These are phyloP conservation scores for Saccharomyces hybrid DNA, from an alignment of 1,139 yeast species.

Conservation along the genomic window DNA sequence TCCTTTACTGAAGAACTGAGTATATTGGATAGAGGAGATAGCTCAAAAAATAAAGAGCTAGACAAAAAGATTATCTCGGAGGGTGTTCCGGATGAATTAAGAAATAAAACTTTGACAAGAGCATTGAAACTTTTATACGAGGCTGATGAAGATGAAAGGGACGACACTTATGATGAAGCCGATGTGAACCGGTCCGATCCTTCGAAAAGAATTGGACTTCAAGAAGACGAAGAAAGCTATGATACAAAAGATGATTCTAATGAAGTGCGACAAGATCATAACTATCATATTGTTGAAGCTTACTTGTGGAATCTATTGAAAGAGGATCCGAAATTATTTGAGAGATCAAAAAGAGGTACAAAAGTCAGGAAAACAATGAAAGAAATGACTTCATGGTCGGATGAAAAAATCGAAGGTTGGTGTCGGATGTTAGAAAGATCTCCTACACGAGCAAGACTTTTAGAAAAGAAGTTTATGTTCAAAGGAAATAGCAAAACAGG, in stretches of 20 bases:
- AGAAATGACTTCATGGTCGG: conserved; percentile 57
- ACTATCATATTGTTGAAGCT: conserved; percentile 39
- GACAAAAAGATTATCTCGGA: conserved; percentile 10
- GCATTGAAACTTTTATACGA: conserved; percentile 63
- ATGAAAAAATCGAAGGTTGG: conserved; percentile 94
- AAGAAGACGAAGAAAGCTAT: conserved; percentile 8
- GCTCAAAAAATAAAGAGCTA: conserved; percentile 12
- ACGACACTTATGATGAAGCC: conserved; percentile 76
- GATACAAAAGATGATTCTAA: conserved; percentile 9
- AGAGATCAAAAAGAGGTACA: conserved; percentile 44
- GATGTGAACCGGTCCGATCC: conserved; percentile 35
- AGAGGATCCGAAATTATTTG: conserved; percentile 46
- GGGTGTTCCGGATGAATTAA: conserved; percentile 40
- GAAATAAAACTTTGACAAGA: conserved; percentile 51
- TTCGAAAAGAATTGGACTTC: conserved; percentile 7
- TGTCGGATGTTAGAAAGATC: conserved; percentile 62
- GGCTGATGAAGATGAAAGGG: conserved; percentile 56
- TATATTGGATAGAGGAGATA: not conserved
- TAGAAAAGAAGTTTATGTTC: conserved; percentile 58
- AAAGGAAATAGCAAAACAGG: conserved; percentile 34
- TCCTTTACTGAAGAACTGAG: not conserved
- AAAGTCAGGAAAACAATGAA: conserved; percentile 47
- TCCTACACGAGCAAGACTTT: conserved; percentile 49
- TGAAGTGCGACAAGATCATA: conserved; percentile 17
- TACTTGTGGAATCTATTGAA: conserved; percentile 52